phyloP scores from a whole-genome alignment of 306 rosid genomes.

The Leucaena leucocephala region DNA sequence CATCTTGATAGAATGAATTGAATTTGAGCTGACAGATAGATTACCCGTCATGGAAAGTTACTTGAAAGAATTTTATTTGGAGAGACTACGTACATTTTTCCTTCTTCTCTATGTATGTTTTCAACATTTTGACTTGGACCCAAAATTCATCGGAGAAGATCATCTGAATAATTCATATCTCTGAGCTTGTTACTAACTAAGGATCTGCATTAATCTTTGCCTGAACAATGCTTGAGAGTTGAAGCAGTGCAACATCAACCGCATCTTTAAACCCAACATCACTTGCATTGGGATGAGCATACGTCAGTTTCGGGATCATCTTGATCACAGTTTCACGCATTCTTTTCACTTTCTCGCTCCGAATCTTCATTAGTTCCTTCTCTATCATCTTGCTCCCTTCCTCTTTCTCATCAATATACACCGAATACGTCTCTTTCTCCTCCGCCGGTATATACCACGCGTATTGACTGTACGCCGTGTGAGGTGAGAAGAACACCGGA shows the following conservation, averaged over 20 bases:
- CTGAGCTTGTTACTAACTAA: background rate
- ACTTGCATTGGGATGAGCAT: conserved; percentile 58
- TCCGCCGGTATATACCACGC: conserved; percentile 56
- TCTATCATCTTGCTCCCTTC: conserved; percentile 49
- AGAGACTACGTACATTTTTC: background rate
- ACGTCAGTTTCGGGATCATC: conserved; percentile 56
- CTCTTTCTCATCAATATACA: conserved; percentile 59
- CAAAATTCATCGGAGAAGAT: background rate
- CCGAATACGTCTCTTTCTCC: conserved; percentile 45
- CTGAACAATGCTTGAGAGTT: conserved; percentile 10
- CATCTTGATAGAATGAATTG: background rate
- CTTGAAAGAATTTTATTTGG: background rate
- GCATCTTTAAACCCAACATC: conserved; percentile 54
- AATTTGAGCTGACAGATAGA: background rate
- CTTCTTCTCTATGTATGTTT: background rate
- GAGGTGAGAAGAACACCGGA: conserved; percentile 72
- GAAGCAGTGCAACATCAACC: conserved; percentile 53
- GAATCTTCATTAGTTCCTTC: conserved; percentile 46
- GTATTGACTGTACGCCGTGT: conserved; percentile 80
- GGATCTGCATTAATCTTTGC: background rate
- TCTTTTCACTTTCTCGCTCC: conserved; percentile 37
- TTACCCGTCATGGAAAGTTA: background rate
- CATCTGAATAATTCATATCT: background rate
- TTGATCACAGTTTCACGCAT: conserved; percentile 53
- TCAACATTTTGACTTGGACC: background rate